Conservation (phyloP, 2,329 filamentous ascomycete species). For the Pestalotiopsis sp. region DNA sequence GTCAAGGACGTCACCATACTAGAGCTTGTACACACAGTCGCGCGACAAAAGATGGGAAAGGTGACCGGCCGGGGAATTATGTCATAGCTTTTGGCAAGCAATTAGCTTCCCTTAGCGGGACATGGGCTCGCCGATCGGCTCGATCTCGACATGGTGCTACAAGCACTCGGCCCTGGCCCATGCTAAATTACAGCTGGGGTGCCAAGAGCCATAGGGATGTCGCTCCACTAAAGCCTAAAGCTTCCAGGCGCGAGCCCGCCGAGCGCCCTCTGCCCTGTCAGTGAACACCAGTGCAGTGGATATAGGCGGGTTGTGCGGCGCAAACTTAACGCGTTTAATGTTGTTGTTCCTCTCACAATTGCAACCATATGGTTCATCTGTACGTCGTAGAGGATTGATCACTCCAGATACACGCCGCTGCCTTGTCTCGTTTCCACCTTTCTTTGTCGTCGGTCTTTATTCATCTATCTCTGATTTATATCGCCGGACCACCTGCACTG, state of each 20-base stretch:
- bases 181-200: background rate
- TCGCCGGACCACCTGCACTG: no score
- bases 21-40: background rate
- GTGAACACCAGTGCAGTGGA: background rate
- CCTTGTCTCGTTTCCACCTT: no score
- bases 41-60: background rate
- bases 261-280: background rate
- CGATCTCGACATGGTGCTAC: background rate
- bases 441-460: no score
- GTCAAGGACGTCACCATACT: background rate
- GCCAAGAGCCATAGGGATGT: background rate
- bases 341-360: background rate
- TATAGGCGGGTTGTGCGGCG: background rate
- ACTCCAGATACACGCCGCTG: no score
- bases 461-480: no score
- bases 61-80: background rate
- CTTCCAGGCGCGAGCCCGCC: background rate
- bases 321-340: background rate
- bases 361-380: no score
- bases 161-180: background rate
- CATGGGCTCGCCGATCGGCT: background rate
- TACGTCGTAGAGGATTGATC: no score
- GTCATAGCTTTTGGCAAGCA: background rate
- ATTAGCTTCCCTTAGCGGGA: background rate
- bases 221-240: background rate